A percentile compares a stretch with the other conserved stretches of the same genome.
Conservation (phyloP, 768 basidiomycete species). For the Rhizopogon sp. region DNA sequence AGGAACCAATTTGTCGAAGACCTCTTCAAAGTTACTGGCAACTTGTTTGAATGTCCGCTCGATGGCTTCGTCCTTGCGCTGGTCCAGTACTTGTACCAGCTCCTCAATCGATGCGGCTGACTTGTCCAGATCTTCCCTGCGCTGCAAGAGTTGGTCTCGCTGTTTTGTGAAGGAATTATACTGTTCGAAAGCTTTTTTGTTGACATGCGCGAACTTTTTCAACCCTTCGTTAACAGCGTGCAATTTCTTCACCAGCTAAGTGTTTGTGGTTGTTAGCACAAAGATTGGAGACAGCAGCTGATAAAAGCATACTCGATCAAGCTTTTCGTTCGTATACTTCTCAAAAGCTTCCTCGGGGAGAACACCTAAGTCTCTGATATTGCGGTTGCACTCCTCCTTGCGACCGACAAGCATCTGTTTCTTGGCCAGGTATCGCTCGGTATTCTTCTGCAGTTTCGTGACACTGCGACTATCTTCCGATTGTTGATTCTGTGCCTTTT, state of each 20-base stretch:
- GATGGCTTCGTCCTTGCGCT: slow-evolving; percentile 97
- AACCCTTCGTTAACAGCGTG: slow-evolving; percentile 88
- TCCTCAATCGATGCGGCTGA: slow-evolving; percentile 89
- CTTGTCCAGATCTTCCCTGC: slow-evolving; percentile 87
- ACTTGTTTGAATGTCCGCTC: slow-evolving; percentile 99
- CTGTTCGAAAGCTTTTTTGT: slow-evolving; percentile 99
- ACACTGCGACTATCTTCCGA: slow-evolving; percentile 82
- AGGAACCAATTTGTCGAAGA: slow-evolving; percentile 94
- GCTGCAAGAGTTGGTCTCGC: slow-evolving; percentile 81
- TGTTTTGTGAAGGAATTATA: slow-evolving; percentile 98
- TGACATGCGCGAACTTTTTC: slow-evolving; percentile 97
- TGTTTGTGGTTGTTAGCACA: background rate
- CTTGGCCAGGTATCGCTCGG: slow-evolving; percentile 92
- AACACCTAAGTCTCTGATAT: slow-evolving; percentile 94
- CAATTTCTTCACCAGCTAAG: slow-evolving; percentile 87
- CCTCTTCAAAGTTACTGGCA: slow-evolving; percentile 93
- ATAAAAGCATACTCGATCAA: slow-evolving; percentile 68
- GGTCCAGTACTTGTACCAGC: slow-evolving; percentile 89
- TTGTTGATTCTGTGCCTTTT: slow-evolving; percentile 77
- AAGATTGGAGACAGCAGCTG: background rate
- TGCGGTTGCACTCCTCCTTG: slow-evolving; percentile 93
- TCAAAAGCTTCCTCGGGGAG: slow-evolving; percentile 96
- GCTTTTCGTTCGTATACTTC: slow-evolving; percentile 84
- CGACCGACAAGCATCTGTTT: slow-evolving; percentile 77
- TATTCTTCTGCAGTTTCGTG: slow-evolving; percentile 90